Evolutionary conservation across 2,329 filamentous ascomycete species (phyloP), one percentile per base, ranked within the genome.

Genomic region (Arthrobotrys iridis): DNA sequence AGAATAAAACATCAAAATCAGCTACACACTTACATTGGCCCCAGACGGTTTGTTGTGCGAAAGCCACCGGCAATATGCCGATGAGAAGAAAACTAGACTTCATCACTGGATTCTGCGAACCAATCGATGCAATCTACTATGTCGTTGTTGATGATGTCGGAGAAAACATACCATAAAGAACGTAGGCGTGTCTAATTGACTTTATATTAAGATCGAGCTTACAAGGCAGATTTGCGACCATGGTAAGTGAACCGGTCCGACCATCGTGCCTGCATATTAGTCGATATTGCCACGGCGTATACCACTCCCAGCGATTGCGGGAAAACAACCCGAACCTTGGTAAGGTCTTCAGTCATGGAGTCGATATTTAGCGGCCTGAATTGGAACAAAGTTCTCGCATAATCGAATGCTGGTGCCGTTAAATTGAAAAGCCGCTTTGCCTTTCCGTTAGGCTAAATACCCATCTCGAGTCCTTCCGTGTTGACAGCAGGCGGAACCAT

Each of bases 21-120:
- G 4, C 22, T 52, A 8, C 15, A 18, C 2, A 35, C 60, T 28
- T 52, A 64, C 60, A 64, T 64, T 64, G 60, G 4, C 60, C 60
- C 60, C 45, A 64, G n/a, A 64, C 30, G 2, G 60, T 30, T 28
- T 64, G 60, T 20, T 64, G 60, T 18, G 60, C 60, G 13, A 64
- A 22, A 30, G 26, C 60, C 5, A 33, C 24, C 4, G 60, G 45
- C 15, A 41, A 6, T 7, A 35, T 18, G 3, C 46, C 11, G 3
- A 30, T n/a, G n/a, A 64, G 6, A 15, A 64, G 20, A 3, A 48
- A 43, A 11, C 4, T 13, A n/a, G 20, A 24, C 45, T 30, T 64
- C 60, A 64, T 64, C 3, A 26, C 43, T 10, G 13, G n/a, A 28
- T 26, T 28, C n/a, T 52, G 28, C 20, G 8, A n/a, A 30, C 46